A percentile compares a stretch with the other conserved stretches of the same genome.
phyloP scores from a whole-genome alignment of 2,329 filamentous ascomycete genomes.

The Diaporthe sp. region DNA sequence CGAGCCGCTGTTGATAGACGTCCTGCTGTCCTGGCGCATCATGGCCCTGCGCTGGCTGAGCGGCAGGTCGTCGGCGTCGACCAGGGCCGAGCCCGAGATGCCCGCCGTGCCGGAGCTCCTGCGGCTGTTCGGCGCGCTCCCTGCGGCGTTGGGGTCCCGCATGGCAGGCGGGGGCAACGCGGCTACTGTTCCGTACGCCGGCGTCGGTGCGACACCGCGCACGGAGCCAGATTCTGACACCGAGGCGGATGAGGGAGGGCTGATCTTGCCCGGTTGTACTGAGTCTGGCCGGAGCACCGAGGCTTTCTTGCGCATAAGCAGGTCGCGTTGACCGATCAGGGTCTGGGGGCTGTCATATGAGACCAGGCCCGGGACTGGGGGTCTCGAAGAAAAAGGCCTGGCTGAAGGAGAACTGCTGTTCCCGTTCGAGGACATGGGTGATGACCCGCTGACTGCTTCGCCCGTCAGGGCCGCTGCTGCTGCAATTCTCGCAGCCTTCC shows the following conservation, averaged over 20 bases:
- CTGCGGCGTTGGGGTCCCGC: conserved; percentile 36
- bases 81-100: not conserved
- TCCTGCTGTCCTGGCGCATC: conserved; percentile 67
- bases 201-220: conserved; percentile 46
- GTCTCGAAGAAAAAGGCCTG: conserved; percentile 43
- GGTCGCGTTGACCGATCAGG: conserved; percentile 68
- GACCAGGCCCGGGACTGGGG: conserved; percentile 60
- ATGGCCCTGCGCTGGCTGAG: conserved; percentile 76
- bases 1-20: conserved; percentile 43
- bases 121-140: conserved; percentile 29
- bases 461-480: conserved; percentile 39
- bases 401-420: conserved; percentile 20
- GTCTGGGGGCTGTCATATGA: conserved; percentile 68
- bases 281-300: conserved; percentile 46
- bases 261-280: conserved; percentile 5
- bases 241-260: conserved; percentile 43
- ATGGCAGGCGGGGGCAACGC: conserved; percentile 21
- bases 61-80: conserved; percentile 76
- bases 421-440: conserved; percentile 43
- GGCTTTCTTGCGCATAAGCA: conserved; percentile 64
- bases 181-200: conserved; percentile 6
- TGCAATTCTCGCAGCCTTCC: conserved; percentile 42
- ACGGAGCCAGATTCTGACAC: conserved; percentile 60
- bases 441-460: conserved; percentile 41
- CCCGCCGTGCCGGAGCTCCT: conserved; percentile 11